Base-by-base conservation (phyloP, 768 basidiomycete species). In the Suillus weaverae region DNA sequence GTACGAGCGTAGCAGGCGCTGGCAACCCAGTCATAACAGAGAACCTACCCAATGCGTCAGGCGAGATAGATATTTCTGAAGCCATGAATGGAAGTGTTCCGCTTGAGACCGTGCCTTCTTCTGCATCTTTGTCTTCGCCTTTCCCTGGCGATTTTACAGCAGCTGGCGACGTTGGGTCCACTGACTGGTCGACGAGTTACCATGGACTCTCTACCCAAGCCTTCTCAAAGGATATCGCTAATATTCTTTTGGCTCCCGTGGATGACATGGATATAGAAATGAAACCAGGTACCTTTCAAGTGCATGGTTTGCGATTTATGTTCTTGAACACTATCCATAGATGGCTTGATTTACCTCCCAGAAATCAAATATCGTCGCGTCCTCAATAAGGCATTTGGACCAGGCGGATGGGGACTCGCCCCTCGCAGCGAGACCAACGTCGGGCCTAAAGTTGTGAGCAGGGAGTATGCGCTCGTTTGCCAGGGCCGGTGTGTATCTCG, bases 291-390 rank as follows among this genome's bases (percentile, higher is more conserved):
- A 54, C 60, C 87, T 78, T 16, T 18, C 16, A 22, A 30, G 36
- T 57, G 38, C 38, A 59, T 33, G 11, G 16, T 56, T 57, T 14
- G 4, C 50, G 10, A 50, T 33, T 14, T 60, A 18, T n/a, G 18
- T 57, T 26, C 22, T 38, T 57, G 18, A 26, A 64, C 32, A 8
- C 57, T 14, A 41, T 11, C 26, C 7, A 9, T 64, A 97, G 97
- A 98, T 69, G 97, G 97, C 5, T 82, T 99, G 48, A 79, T 97
- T 13, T 99, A 98, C 77, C 87, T 99, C 8, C 97, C 97, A 22
- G 97, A 98, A 77, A 99, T 98, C 71, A 97, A 97, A 74, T 99
- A 98, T 72, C 86, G 97, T 20, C 86, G 97, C 30, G 88, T 94
- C 39, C 78, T 98, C 55, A 98, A 98, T 80, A 88, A 84, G 69